Evolutionary conservation across 768 basidiomycete genomes (phyloP).

Genomic region (Agrocybe praecox): DNA sequence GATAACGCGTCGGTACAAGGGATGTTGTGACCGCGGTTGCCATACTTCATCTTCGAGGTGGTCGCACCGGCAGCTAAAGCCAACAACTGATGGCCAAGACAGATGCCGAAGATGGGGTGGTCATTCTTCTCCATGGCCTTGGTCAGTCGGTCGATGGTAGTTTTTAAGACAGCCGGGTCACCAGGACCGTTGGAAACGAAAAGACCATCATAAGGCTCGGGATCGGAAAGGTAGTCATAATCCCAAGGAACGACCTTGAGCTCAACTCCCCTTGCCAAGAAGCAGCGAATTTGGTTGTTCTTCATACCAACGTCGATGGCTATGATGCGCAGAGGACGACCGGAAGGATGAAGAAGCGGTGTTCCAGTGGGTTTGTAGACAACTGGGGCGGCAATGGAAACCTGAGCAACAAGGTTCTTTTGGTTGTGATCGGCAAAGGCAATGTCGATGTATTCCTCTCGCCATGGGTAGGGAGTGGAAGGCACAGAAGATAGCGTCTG

Average conservation of each 20-base stretch:
- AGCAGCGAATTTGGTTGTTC: constrained; percentile 98
- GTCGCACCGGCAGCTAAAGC: constrained; percentile 92
- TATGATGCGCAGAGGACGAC: constrained; percentile 80
- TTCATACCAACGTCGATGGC: constrained; percentile 99
- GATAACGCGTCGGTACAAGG: constrained; percentile 94
- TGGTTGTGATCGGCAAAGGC: constrained; percentile 89
- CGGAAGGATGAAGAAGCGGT: constrained; percentile 72
- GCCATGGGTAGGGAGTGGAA: constrained; percentile 62
- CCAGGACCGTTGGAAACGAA: constrained; percentile 99
- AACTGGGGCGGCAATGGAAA: constrained; percentile 72
- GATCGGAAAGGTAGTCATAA: constrained; percentile 83
- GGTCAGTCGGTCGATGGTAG: constrained; percentile 70
- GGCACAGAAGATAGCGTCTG: constrained; percentile 52
- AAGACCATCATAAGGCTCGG: constrained; percentile 87
- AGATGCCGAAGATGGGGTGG: constrained; percentile 95
- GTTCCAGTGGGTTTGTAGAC: constrained; percentile 63
- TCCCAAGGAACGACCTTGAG: constrained; percentile 98
- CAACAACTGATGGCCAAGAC: constrained; percentile 96
- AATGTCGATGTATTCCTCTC: constrained; percentile 80
- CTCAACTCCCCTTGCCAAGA: constrained; percentile 88
- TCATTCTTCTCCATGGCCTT: constrained; percentile 72
- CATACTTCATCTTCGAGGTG: constrained; percentile 99
- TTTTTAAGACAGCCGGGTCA: constrained; percentile 83
- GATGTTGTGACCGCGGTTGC: constrained; percentile 98
- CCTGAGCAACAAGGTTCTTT: constrained; percentile 87